Base-by-base conservation (phyloP, 495 filamentous ascomycete species). In the Aspergillus nanangensis region DNA sequence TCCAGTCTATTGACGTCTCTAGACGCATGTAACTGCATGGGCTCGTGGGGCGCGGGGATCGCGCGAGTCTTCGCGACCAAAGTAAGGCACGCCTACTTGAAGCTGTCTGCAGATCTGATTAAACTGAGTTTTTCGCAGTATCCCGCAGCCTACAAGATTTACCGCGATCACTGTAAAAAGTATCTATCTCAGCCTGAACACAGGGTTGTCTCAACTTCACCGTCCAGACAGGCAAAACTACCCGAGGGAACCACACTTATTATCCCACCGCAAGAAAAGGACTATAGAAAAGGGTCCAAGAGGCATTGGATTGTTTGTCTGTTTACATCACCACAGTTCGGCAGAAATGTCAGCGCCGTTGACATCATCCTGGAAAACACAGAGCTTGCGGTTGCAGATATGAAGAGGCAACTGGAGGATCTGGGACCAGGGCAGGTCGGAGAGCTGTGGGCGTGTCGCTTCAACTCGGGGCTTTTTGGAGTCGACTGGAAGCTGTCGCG, bases 261-360 rank as follows among this genome's bases (percentile, higher is more conserved):
- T 8, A 77, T 77, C 17, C 61, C 67, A 5, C 71, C 72, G 0
- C 66, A 69, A 25, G 27, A 53, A 10, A 37, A 18, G 2, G 69
- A 64, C 36, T 53, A 51, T 31, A 36, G 48, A 14, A 21, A 3
- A 1, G 36, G 41, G 9, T 33, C 29, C 10, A 47, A 39, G 5
- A 66, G 62, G 23, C 70, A 74, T 24, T 78, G 72, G 71, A 63
- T 78, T 7, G 57, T 74, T 10, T 78, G 75, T 37, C 58, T 78
- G 0, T 76, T 78, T 32, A 76, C 71, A 0, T 72, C 67, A 0
- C 14, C 36, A 0, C 48, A 49, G 0, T 72, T 62, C 42, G 72
- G 74, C 1, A 43, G 42, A 0, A 47, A 22, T 4, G 54, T 58
- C 4, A 63, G 61, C 20, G 37, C 52, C 2, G 50, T 55, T 1